phyloP scores from a whole-genome alignment of 2,329 filamentous ascomycete genomes.

The Botryosphaeria dothidea region DNA sequence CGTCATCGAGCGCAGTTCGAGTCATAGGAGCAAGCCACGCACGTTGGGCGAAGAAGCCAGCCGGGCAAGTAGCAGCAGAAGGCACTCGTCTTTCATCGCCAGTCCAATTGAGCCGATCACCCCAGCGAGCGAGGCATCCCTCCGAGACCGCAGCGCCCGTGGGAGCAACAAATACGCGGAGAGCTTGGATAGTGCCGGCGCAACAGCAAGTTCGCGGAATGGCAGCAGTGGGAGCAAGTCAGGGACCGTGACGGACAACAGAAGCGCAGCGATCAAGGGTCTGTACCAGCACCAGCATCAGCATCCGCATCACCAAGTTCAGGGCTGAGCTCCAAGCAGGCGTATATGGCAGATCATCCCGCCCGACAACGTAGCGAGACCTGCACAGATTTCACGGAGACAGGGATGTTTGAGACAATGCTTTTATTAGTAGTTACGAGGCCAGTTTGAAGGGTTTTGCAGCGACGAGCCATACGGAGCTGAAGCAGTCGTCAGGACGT shows the following conservation, averaged over 20 bases:
- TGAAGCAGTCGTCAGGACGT: too few species aligned
- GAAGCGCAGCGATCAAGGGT: slow-evolving; percentile 40
- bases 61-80: background rate
- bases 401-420: background rate
- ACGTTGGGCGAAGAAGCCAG: background rate
- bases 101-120: background rate
- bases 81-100: slow-evolving; percentile 4
- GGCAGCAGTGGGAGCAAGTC: slow-evolving; percentile 27
- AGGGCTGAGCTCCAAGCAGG: background rate
- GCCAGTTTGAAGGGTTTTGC: too few species aligned
- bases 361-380: background rate
- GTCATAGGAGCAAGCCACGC: slow-evolving; percentile 4
- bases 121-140: background rate
- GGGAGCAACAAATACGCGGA: slow-evolving; percentile 1
- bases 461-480: too few species aligned
- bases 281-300: slow-evolving; percentile 30
- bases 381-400: background rate
- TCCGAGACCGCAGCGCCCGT: slow-evolving; percentile 4
- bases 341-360: background rate
- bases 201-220: background rate
- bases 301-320: background rate
- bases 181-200: background rate
- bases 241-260: slow-evolving; percentile 30
- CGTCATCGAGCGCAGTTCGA: slow-evolving; percentile 7
- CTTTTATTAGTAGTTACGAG: too few species aligned